A percentile compares a stretch with the other conserved stretches of the same genome.
phyloP scores from a whole-genome alignment of 768 basidiomycete species.

The Pulveroboletus ravenelii region DNA sequence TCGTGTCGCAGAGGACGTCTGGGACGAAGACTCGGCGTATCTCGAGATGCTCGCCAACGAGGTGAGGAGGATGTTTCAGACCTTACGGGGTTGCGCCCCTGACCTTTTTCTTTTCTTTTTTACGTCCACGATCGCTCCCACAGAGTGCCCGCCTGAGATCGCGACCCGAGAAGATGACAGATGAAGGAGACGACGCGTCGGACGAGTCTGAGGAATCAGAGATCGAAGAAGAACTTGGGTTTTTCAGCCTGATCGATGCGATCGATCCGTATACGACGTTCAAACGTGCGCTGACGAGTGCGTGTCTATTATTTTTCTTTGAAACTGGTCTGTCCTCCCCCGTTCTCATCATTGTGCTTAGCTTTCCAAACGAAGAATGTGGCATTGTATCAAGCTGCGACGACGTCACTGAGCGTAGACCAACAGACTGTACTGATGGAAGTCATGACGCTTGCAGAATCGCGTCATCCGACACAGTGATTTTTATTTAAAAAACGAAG shows the following conservation, averaged over 20 bases:
- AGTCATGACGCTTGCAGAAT: conserved; percentile 69
- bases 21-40: conserved; percentile 87
- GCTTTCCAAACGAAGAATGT: conserved; percentile 71
- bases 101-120: background rate
- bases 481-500: background rate
- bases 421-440: conserved; percentile 83
- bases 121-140: background rate
- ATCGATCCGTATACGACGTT: conserved; percentile 77
- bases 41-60: conserved; percentile 82
- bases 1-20: conserved; percentile 64
- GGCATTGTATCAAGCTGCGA: conserved; percentile 62
- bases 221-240: conserved; percentile 80
- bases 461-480: conserved; percentile 13
- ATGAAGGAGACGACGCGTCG: conserved; percentile 28
- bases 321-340: background rate
- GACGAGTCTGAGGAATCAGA: conserved; percentile 50
- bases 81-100: background rate
- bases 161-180: conserved; percentile 42
- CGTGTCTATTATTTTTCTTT: background rate
- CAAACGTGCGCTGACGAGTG: conserved; percentile 74
- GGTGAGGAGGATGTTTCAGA: conserved; percentile 38
- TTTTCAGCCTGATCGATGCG: conserved; percentile 76
- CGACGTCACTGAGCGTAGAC: conserved; percentile 66
- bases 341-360: background rate
- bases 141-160: conserved; percentile 73